Conservation (phyloP, 2,329 filamentous ascomycete species). For the Torrubiellomyces zombiae region DNA sequence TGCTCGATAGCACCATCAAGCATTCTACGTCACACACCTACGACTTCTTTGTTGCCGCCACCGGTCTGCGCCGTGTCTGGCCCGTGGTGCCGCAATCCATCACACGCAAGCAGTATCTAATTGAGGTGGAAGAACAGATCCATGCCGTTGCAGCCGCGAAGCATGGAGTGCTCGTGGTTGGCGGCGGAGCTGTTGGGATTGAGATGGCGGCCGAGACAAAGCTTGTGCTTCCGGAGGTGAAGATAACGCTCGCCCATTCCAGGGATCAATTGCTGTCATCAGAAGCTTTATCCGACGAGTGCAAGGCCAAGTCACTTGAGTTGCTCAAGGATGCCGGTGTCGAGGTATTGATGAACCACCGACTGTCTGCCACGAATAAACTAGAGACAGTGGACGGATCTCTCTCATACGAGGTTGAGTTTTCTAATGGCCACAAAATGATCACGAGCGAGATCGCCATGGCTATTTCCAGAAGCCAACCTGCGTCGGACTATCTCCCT, state of each 20-base stretch:
- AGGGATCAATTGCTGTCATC: constrained; percentile 52
- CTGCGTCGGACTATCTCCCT: constrained; percentile 49
- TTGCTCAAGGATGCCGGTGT: constrained; percentile 47
- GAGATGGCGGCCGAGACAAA: constrained; percentile 73
- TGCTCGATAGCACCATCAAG: constrained; percentile 31
- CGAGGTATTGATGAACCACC: constrained; percentile 43
- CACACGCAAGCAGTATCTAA: constrained; percentile 43
- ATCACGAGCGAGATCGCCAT: constrained; percentile 49
- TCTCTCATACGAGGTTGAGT: constrained; percentile 30
- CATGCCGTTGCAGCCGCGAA: constrained; percentile 31
- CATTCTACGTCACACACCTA: constrained; percentile 32
- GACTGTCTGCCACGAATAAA: constrained; percentile 32
- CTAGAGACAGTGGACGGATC: constrained; percentile 26
- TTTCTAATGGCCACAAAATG: constrained; percentile 43
- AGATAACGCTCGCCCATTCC: constrained; percentile 62
- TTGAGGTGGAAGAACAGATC: constrained; percentile 45
- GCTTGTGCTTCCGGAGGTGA: constrained; percentile 41
- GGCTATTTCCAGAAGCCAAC: constrained; percentile 46
- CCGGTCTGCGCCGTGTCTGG: constrained; percentile 52
- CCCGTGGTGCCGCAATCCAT: constrained; percentile 56
- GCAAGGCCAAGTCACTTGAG: constrained; percentile 44
- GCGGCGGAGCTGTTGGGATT: constrained; percentile 62
- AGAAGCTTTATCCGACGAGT: constrained; percentile 53
- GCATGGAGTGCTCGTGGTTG: constrained; percentile 53
- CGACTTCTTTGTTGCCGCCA: constrained; percentile 60